Conservation (phyloP, 78 protist genomes). For the Dictyostelium brefeldianum region DNA sequence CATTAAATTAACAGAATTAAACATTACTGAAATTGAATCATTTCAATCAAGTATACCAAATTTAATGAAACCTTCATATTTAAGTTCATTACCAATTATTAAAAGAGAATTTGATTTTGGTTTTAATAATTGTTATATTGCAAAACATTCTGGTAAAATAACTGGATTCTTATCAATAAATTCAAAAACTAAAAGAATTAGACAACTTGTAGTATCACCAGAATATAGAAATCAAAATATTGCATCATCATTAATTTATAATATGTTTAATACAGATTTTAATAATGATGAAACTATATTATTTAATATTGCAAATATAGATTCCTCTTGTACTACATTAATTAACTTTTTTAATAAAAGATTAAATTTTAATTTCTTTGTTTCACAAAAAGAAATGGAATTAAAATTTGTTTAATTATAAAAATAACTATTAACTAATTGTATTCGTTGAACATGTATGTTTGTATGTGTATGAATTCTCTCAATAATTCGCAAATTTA, state of each 20-base stretch:
- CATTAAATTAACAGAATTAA: too few species aligned
- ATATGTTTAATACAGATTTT: background rate
- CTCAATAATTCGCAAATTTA: too few species aligned
- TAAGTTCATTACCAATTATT: background rate
- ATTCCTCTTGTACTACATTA: background rate
- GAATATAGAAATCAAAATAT: constrained; percentile 11
- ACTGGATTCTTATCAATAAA: background rate
- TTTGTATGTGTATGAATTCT: too few species aligned
- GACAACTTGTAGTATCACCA: background rate
- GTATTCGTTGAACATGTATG: too few species aligned
- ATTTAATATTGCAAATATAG: background rate
- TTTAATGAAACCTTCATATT: background rate
- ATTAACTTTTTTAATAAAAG: constrained; percentile 4
- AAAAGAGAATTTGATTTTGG: background rate
- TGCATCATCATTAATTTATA: background rate
- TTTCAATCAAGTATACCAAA: background rate
- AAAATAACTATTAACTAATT: too few species aligned
- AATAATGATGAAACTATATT: background rate
- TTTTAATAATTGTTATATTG: background rate
- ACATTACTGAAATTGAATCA: too few species aligned
- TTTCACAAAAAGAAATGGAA: background rate
- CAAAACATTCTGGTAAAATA: background rate
- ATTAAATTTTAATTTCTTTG: background rate
- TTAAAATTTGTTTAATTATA: too few species aligned
- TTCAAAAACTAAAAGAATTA: constrained; percentile 4